Evolutionary conservation across 306 rosid species (phyloP), one percentile per base, ranked within the genome.

Genomic region (Cicer chorassanicum): DNA sequence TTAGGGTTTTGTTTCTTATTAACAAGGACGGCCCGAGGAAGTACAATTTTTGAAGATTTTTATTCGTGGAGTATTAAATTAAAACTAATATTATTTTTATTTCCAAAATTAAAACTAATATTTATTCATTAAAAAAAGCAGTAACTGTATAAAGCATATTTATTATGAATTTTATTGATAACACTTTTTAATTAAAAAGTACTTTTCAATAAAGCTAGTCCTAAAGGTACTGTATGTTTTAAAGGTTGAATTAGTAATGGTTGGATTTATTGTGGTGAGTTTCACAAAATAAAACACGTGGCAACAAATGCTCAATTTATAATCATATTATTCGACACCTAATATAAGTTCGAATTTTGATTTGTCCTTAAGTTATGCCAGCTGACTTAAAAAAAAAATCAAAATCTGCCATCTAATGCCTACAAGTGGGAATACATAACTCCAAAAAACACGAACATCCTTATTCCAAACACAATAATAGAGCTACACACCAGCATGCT

Each of bases 351-450:
- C n/a, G 0, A 15, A 67, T 40, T 48, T 74, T 62, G 40, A 50
- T 70, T 78, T 63, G 70, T 59, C 7, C 2, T 14, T 36, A 36
- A 5, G 38, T 50, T 51, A 78, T 66, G 41, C 45, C 70, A 73
- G 65, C 76, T 68, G 24, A 18, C 38, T 15, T n/a, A 38, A 67
- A 48, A 42, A 48, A 42, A 43, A 79, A 34, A 43, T 63, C n/a
- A 66, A 78, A 73, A 67, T 38, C 63, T 10, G 41, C 39, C 61
- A 12, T 10, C 57, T 42, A 13, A 46, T 65, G 54, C 6, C 3
- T 34, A 51, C 74, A 15, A 56, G 56, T 61, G 66, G 41, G 65
- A 53, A 53, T 54, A 38, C 39, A 59, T 38, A 69, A 59, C 64
- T 6, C 45, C 48, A 78, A 65, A 67, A 45, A 51, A 3, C 19